Evolutionary conservation across 1,284 basidiomycete species (phyloP), one percentile per base, ranked within the genome.

Genomic region (Fomes fomentarius): DNA sequence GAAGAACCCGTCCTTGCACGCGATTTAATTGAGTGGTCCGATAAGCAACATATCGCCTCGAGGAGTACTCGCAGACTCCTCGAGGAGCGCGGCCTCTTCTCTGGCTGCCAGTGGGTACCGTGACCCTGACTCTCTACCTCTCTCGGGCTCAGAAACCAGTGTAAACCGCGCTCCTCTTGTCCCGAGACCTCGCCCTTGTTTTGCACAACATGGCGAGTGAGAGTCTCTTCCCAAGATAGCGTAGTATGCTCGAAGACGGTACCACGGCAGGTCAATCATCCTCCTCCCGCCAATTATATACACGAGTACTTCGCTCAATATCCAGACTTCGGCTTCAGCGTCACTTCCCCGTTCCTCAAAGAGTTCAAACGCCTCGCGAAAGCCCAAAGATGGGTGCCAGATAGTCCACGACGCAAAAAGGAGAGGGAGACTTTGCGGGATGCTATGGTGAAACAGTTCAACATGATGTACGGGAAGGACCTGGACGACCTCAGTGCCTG

Each of bases 391-490:
- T 44, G 31, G 28, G 12, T n/a, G 21, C 21, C 42, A 17, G 19
- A 33, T 17, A 25, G 39, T n/a, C n/a, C 15, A 33, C 22, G 30
- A 4, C 19, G 4, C 24, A 17, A 12, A 8, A 35, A 28, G 41
- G 42, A 24, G 46, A 46, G 15, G 26, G 4, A 30, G 12, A 22
- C 17, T 52, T 57, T 64, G 25, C 44, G 63, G n/a, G 48, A 65
- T 15, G 74, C 72, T 0, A 50, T 77, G 24, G 69, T 67, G 4
- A 17, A 46, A 22, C 66, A 75, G 19, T 76, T 76, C 62, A 73
- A 75, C 50, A n/a, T 22, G 1, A 68, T 63, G n/a, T 77, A 74
- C 50, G 74, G 75, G 2, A 70, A 61, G 2, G 66, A 73, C 43
- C 63, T 63, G 25, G 58, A 70, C 4, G 63, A 71, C 38, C 56